These are phyloP conservation scores for Clitopilus passeckerianus DNA, from an alignment of 768 basidiomycete genomes.

Conservation along the genomic window DNA sequence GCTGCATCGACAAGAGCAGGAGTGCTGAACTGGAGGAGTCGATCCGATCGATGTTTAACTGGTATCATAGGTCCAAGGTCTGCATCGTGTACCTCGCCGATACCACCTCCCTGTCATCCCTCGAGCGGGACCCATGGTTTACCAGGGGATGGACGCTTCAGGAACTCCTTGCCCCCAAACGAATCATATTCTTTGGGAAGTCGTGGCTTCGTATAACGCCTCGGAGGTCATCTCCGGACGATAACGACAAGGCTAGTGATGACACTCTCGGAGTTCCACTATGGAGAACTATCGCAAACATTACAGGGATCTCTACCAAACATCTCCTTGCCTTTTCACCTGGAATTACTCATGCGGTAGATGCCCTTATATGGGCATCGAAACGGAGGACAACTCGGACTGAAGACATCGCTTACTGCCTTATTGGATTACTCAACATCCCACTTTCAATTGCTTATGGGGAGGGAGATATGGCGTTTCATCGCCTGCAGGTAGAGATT, in stretches of 20 bases:
- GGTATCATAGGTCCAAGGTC: too few species aligned
- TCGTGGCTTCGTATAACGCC: too few species aligned
- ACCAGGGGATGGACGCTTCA: too few species aligned
- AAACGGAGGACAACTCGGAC: background rate
- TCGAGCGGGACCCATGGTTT: too few species aligned
- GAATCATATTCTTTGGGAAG: too few species aligned
- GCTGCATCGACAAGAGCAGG: too few species aligned
- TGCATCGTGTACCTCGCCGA: too few species aligned
- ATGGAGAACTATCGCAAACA: background rate
- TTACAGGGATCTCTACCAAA: background rate
- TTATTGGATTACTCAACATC: slow-evolving; percentile 1
- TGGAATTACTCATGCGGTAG: background rate
- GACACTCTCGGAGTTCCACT: background rate
- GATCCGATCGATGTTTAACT: too few species aligned
- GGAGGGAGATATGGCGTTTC: slow-evolving; percentile 1
- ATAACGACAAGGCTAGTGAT: background rate
- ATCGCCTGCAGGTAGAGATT: slow-evolving; percentile 1
- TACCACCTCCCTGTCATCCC: too few species aligned
- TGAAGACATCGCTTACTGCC: slow-evolving; percentile 1
- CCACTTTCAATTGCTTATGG: slow-evolving; percentile 1
- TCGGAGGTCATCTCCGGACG: too few species aligned
- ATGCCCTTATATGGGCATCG: background rate
- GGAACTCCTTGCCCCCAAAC: too few species aligned
- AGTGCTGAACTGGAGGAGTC: too few species aligned
- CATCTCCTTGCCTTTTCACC: background rate